phyloP scores from a whole-genome alignment of 768 basidiomycete genomes.

The Suillus fuscotomentosus region DNA sequence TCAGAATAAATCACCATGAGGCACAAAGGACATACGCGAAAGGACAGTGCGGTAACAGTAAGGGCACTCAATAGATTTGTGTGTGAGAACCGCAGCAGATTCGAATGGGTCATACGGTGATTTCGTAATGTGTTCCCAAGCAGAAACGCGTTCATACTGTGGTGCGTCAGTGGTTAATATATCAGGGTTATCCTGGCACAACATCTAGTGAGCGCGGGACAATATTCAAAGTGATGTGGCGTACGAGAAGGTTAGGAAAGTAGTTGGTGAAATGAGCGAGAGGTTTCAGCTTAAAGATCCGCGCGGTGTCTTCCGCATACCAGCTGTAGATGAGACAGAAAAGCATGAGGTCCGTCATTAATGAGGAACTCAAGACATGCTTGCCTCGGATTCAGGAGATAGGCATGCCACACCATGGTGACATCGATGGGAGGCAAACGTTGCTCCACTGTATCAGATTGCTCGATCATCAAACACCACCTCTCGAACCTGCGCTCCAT shows the following conservation, averaged over 20 bases:
- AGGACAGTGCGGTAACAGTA: slow-evolving; percentile 16
- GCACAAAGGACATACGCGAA: slow-evolving; percentile 21
- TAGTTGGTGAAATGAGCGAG: slow-evolving; percentile 8
- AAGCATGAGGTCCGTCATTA: background rate
- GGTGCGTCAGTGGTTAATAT: slow-evolving; percentile 3
- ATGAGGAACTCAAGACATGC: background rate
- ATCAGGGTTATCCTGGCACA: background rate
- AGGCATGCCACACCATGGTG: slow-evolving; percentile 40
- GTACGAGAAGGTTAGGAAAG: slow-evolving; percentile 13
- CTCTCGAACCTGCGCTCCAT: slow-evolving; percentile 30
- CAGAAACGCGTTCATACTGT: background rate
- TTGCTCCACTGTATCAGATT: slow-evolving; percentile 3
- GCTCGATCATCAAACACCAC: slow-evolving; percentile 25
- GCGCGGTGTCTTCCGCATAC: slow-evolving; percentile 23
- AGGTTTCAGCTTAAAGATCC: background rate
- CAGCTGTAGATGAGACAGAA: slow-evolving; percentile 13
- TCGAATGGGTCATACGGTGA: slow-evolving; percentile 29
- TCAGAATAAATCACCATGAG: slow-evolving; percentile 1
- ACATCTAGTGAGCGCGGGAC: background rate
- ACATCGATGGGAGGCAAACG: slow-evolving; percentile 37
- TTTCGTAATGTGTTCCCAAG: slow-evolving; percentile 9
- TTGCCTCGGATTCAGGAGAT: slow-evolving; percentile 38
- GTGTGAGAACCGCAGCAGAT: slow-evolving; percentile 15
- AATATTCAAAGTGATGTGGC: background rate
- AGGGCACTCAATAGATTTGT: slow-evolving; percentile 30